Evolutionary conservation across 2,329 filamentous ascomycete species (phyloP).

Genomic region (Penicillium oxalicum): DNA sequence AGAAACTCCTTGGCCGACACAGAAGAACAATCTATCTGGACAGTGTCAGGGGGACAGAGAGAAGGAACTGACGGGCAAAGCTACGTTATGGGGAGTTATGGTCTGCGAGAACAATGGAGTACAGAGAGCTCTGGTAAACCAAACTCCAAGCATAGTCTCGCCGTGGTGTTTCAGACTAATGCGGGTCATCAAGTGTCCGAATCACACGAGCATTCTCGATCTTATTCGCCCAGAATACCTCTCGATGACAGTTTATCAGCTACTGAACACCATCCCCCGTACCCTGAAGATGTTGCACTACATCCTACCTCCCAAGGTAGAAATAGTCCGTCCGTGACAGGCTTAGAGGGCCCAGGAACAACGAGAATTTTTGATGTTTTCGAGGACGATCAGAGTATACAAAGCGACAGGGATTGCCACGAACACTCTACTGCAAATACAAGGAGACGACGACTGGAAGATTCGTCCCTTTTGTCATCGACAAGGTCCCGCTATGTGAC

Average conservation of each 20-base stretch:
- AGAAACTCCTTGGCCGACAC: background rate
- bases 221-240: background rate
- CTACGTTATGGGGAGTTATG: no score
- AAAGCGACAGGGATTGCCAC: background rate
- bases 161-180: background rate
- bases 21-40: background rate
- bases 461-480: background rate
- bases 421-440: background rate
- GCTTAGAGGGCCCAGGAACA: background rate
- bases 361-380: conserved; percentile 3
- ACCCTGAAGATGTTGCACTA: conserved; percentile 3
- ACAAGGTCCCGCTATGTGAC: background rate
- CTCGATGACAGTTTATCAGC: background rate
- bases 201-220: background rate
- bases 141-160: no score
- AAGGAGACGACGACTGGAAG: background rate
- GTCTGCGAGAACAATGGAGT: no score
- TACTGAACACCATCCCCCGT: background rate
- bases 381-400: background rate
- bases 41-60: no score
- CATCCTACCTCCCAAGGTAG: conserved; percentile 5
- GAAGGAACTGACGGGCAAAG: no score
- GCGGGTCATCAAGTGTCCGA: background rate
- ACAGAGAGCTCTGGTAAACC: no score
- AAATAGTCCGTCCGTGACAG: conserved; percentile 2